A percentile compares a stretch with the other conserved stretches of the same genome.
Conservation (phyloP, 345 rosid genomes). For the Brassica incana region DNA sequence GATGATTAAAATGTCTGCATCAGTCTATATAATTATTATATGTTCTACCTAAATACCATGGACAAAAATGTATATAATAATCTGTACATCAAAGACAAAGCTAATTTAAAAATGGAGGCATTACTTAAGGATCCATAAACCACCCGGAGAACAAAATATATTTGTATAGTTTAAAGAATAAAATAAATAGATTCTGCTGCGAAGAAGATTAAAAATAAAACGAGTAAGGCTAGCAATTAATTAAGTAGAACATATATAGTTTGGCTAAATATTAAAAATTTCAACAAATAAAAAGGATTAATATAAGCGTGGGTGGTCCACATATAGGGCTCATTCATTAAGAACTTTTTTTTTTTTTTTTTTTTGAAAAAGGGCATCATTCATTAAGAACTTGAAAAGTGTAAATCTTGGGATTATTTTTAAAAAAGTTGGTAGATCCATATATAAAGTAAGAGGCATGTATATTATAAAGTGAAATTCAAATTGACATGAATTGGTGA, state of each 20-base stretch:
- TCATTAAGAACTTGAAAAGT: slow-evolving; percentile 13
- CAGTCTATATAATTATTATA: slow-evolving; percentile 15
- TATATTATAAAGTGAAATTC: not conserved
- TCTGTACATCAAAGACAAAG: slow-evolving; percentile 9
- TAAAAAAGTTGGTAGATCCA: slow-evolving; percentile 26
- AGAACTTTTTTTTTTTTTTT: no score
- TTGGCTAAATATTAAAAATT: slow-evolving; percentile 21
- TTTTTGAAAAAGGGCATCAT: no score
- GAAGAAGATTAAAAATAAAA: slow-evolving; percentile 7
- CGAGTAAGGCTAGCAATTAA: slow-evolving; percentile 17
- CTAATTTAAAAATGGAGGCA: not conserved
- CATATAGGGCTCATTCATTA: slow-evolving; percentile 7
- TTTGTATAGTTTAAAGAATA: slow-evolving; percentile 12
- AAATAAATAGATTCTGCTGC: slow-evolving; percentile 27
- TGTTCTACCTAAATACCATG: slow-evolving; percentile 29
- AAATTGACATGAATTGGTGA: slow-evolving; percentile 4
- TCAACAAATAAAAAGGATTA: slow-evolving; percentile 6
- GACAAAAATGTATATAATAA: slow-evolving; percentile 28
- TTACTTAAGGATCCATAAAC: slow-evolving; percentile 22
- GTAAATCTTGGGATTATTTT: slow-evolving; percentile 29
- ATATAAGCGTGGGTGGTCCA: slow-evolving; percentile 33
- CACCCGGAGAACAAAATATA: slow-evolving; percentile 34
- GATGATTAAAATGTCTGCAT: slow-evolving; percentile 34
- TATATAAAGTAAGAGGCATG: not conserved
- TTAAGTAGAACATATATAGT: slow-evolving; percentile 7